Conservation (phyloP, 1,284 basidiomycete species). For the Austroboletus novae-zelandiae region DNA sequence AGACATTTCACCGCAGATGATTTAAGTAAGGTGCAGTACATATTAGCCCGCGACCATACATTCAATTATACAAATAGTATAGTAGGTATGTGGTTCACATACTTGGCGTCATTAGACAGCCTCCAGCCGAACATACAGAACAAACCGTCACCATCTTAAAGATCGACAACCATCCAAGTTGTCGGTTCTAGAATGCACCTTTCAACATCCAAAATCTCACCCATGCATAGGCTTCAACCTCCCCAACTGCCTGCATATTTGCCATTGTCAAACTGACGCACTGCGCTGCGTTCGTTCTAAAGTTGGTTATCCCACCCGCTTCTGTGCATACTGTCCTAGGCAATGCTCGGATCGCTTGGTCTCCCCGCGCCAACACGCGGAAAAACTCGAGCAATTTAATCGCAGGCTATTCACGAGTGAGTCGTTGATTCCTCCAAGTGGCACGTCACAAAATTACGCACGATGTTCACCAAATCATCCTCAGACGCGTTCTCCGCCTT, state of each 20-base stretch:
- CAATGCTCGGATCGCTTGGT: background rate
- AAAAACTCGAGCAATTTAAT: background rate
- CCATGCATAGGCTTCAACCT: constrained; percentile 23
- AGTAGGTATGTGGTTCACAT: too few relatives aligned
- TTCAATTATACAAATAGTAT: too few relatives aligned
- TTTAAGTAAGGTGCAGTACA: too few relatives aligned
- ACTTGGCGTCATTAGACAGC: too few relatives aligned
- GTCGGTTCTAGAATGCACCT: background rate
- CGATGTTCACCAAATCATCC: background rate
- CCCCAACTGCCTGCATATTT: constrained; percentile 22
- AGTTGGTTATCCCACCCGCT: constrained; percentile 16
- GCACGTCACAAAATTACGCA: background rate
- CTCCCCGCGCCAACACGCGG: background rate
- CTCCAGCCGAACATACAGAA: too few relatives aligned
- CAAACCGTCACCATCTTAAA: too few relatives aligned
- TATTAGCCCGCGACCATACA: too few relatives aligned
- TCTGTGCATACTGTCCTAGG: constrained; percentile 5
- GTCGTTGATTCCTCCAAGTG: too few relatives aligned
- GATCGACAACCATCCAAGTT: too few relatives aligned
- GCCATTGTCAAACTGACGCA: constrained; percentile 21
- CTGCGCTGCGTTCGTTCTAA: constrained; percentile 18
- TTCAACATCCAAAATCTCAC: constrained; percentile 26
- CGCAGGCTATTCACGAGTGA: background rate
- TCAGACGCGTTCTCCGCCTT: background rate
- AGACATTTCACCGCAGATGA: too few relatives aligned